Percentiles rank a stretch among this genome's conserved stretches.
phyloP scores from a whole-genome alignment of 352 stramenopile species.

The Phytophthora fragariaefolia region DNA sequence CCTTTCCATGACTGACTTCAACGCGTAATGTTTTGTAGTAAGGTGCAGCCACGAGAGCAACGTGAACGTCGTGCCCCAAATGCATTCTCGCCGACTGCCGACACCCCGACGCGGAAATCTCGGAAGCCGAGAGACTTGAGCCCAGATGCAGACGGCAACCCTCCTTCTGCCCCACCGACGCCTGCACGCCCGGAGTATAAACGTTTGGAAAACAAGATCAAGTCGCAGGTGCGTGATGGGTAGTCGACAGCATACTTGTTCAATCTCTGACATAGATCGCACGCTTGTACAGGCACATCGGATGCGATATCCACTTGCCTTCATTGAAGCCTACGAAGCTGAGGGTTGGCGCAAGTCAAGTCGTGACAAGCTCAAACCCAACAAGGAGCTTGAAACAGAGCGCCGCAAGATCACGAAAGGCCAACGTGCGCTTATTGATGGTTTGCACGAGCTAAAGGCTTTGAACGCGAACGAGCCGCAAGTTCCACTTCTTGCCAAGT shows the following conservation, averaged over 20 bases:
- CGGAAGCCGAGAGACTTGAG: constrained; percentile 35
- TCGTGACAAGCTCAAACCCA: constrained; percentile 84
- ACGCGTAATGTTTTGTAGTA: constrained; percentile 23
- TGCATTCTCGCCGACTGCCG: constrained; percentile 36
- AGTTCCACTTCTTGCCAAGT: constrained; percentile 51
- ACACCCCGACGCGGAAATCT: constrained; percentile 25
- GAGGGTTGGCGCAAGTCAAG: constrained; percentile 84
- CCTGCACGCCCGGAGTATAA: constrained; percentile 39
- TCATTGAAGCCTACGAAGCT: constrained; percentile 84
- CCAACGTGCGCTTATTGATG: constrained; percentile 59
- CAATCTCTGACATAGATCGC: constrained; percentile 5
- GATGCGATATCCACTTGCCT: constrained; percentile 71
- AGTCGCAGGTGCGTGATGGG: constrained; percentile 39
- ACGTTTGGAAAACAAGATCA: constrained; percentile 46
- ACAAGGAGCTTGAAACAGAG: constrained; percentile 63
- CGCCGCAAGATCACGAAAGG: constrained; percentile 59
- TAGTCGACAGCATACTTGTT: background rate
- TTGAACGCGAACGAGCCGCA: constrained; percentile 54
- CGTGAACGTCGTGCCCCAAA: constrained; percentile 35
- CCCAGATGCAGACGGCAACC: constrained; percentile 12
- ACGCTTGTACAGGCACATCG: constrained; percentile 47
- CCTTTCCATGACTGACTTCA: no score
- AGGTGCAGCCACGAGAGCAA: constrained; percentile 34
- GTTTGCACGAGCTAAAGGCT: constrained; percentile 51
- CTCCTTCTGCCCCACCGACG: background rate